A percentile compares a stretch with the other conserved stretches of the same genome.
phyloP scores from a whole-genome alignment of 805 yeast species.

The Metschnikowia gelsemii region DNA sequence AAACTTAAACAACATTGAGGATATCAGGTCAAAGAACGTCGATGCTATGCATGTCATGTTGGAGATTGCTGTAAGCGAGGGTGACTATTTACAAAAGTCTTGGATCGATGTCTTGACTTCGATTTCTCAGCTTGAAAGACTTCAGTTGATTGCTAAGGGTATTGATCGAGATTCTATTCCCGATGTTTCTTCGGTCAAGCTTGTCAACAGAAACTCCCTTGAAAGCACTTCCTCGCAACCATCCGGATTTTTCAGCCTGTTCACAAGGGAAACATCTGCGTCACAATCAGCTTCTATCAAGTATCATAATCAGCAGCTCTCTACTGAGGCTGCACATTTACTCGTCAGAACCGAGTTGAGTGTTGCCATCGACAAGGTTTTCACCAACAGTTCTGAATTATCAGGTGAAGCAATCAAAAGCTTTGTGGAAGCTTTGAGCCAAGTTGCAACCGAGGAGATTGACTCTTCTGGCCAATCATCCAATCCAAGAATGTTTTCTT shows the following conservation, averaged over 20 bases:
- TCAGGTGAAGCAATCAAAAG: constrained; percentile 82
- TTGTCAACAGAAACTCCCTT: constrained; percentile 47
- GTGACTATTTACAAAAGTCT: constrained; percentile 64
- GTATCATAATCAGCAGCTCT: constrained; percentile 67
- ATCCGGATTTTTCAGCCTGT: constrained; percentile 54
- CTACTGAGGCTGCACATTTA: constrained; percentile 54
- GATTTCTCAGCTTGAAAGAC: constrained; percentile 87
- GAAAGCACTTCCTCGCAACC: constrained; percentile 50
- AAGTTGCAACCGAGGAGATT: constrained; percentile 87
- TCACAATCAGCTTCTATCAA: constrained; percentile 68
- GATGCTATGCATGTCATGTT: constrained; percentile 74
- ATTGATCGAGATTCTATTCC: constrained; percentile 82
- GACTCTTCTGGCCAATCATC: constrained; percentile 79
- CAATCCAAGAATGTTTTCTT: constrained; percentile 86
- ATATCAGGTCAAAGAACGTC: constrained; percentile 75
- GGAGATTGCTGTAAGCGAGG: constrained; percentile 76
- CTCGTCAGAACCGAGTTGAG: constrained; percentile 67
- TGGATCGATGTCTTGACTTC: constrained; percentile 85
- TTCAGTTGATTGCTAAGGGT: constrained; percentile 85
- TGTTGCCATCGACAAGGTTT: constrained; percentile 82
- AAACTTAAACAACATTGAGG: constrained; percentile 73
- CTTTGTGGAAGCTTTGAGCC: constrained; percentile 83
- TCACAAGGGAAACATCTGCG: constrained; percentile 51
- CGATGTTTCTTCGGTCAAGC: constrained; percentile 74
- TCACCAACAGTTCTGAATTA: constrained; percentile 75